These are phyloP conservation scores for Filobasidium uniguttulatum DNA, from an alignment of 1,284 basidiomycete species.

Conservation along the genomic window DNA sequence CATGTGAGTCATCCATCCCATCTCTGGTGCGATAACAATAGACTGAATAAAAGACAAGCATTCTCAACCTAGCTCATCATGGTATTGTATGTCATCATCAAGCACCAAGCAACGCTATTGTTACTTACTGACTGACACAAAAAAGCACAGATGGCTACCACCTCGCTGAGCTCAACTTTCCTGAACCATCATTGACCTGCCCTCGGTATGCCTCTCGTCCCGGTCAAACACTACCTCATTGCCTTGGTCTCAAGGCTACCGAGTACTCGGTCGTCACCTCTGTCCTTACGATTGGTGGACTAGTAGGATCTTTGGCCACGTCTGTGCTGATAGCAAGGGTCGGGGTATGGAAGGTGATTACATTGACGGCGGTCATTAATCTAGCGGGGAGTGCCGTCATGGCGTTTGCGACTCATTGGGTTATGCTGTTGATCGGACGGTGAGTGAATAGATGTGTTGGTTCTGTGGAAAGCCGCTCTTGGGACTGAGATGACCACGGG, in stretches of 20 bases:
- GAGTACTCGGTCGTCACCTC: constrained; percentile 69
- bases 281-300: constrained; percentile 74
- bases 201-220: constrained; percentile 27
- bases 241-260: constrained; percentile 61
- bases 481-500: no score
- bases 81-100: constrained; percentile 29
- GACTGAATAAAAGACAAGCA: no score
- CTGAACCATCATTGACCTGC: constrained; percentile 65
- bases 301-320: constrained; percentile 59
- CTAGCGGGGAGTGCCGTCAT: constrained; percentile 52
- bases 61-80: constrained; percentile 26
- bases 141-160: constrained; percentile 42
- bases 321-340: constrained; percentile 46
- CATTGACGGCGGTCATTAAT: constrained; percentile 47
- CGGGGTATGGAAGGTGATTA: constrained; percentile 14
- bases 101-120: neutral
- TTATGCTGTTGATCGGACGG: constrained; percentile 54
- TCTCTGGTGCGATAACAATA: no score
- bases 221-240: constrained; percentile 42
- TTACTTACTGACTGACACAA: neutral
- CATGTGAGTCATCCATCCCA: no score
- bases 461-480: no score
- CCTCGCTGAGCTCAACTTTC: constrained; percentile 74
- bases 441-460: no score
- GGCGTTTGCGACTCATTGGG: constrained; percentile 48